Base-by-base conservation (phyloP, 306 rosid genomes). In the Acacia melanoxylon region DNA sequence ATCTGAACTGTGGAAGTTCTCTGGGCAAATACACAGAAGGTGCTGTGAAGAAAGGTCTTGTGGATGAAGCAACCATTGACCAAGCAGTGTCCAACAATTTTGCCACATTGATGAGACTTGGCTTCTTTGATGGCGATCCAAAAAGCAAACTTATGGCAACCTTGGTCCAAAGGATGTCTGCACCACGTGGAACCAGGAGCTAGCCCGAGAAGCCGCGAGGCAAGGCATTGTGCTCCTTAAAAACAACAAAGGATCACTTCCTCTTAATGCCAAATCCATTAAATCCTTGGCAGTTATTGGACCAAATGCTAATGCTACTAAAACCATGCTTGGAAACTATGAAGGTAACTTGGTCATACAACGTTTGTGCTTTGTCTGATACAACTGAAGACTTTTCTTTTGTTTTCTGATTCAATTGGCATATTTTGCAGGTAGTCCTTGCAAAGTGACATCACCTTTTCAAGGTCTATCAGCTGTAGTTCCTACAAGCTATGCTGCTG, bases 211-310 rank as follows among this genome's bases (percentile, higher is more conserved):
- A 81, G 85, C 99, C 1, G 99, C 99, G 5, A 91, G 99, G 76
- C 99, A 96, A 92, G 99, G 99, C 72, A 96, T 91, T 79, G 99
- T 96, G 78, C 80, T 96, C 89, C 98, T 96, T 58, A 96, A 96
- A 78, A 96, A 96, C 77, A 77, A 81, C 83, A 88, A 90, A 13
- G 90, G 88, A 37, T 90, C 89, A 40, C 80, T 96, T 79, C 99
- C 99, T 78, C 87, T 96, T 37, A 83, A 87, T 76, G 78, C 92
- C 63, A 84, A 90, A 71, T 45, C 89, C 83, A 88, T 96, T 78
- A 90, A 96, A 78, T 86, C 94, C 48, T 87, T 96, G 89, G 99
- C 98, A 35, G 99, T 96, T 11, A 93, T 96, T 83, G 99, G 99
- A 3, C 99, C 99, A 31, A 96, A 96, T 79, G 94, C 97, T 74